phyloP scores from a whole-genome alignment of 192 early-diverging fungal genomes.

The Kickxella alabastrina region DNA sequence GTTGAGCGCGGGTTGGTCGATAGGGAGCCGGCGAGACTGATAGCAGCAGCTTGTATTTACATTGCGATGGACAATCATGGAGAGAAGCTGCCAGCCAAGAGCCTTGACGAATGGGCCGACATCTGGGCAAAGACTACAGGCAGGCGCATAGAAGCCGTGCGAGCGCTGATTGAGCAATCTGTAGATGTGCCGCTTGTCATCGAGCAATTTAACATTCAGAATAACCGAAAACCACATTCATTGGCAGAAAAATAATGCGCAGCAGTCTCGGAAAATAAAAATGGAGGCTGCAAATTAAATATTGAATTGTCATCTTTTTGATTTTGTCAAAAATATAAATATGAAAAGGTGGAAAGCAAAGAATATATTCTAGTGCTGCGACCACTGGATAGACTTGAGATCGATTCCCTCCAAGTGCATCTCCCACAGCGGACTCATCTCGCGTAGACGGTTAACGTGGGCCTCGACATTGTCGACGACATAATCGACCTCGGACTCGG shows the following conservation, averaged over 20 bases:
- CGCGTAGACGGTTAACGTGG: slow-evolving; percentile 82
- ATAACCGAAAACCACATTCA: too few species aligned
- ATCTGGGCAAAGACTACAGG: slow-evolving; percentile 24
- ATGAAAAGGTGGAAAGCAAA: too few species aligned
- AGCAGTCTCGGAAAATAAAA: too few species aligned
- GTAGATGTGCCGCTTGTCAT: neutral
- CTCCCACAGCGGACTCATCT: slow-evolving; percentile 98
- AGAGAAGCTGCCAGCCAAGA: slow-evolving; percentile 19
- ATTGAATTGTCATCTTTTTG: too few species aligned
- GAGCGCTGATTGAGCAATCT: slow-evolving; percentile 7
- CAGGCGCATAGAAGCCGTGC: slow-evolving; percentile 2
- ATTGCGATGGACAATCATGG: slow-evolving; percentile 5
- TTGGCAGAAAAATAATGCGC: too few species aligned
- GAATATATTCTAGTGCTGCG: slow-evolving; percentile 69
- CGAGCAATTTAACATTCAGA: neutral
- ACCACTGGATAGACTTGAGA: slow-evolving; percentile 87
- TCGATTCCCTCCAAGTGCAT: slow-evolving; percentile 96
- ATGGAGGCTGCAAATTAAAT: too few species aligned
- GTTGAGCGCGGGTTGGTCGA: slow-evolving; percentile 25
- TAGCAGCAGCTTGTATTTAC: slow-evolving; percentile 23
- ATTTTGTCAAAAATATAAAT: too few species aligned
- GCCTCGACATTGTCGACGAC: slow-evolving; percentile 73
- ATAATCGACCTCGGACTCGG: slow-evolving; percentile 90
- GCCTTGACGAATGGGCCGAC: slow-evolving; percentile 23
- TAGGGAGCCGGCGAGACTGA: slow-evolving; percentile 10